Evolutionary conservation across 352 stramenopile species (phyloP), one percentile per base, ranked within the genome.

Genomic region (Elongisporangium prolatum): DNA sequence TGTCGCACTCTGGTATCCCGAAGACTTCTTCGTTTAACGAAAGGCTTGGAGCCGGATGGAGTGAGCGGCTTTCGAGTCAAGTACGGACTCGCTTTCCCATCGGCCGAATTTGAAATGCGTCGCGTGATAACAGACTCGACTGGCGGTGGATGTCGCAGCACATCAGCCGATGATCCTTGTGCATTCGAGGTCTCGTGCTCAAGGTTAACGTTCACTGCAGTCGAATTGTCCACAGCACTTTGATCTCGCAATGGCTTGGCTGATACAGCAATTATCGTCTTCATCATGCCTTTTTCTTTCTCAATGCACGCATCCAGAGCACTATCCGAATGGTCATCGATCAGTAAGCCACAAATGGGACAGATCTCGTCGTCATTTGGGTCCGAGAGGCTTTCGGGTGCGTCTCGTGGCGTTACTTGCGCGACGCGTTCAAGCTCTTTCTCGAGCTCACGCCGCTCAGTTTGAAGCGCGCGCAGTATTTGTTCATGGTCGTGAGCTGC

Each of bases 241-340:
- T n/a, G n/a, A n/a, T n/a, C n/a, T n/a, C n/a, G n/a, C 52, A 18
- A 13, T 20, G 5, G 52, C 8, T 38, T 38, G 28, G 28, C 28
- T 38, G 28, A 9, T 7, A 13, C 28, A 38, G 28, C 28, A 9
- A 38, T 13, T 2, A 14, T 38, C 13, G 4, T 7, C 3, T 59
- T 67, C n/a, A 57, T 55, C 52, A 62, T 60, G 9, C 70, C 51
- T 16, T 67, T 70, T 50, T 89, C 79, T n/a, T 71, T 54, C 21
- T 83, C 79, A 13, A 89, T 87, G 48, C 79, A 89, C 2, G 18
- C 54, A 59, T 89, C 79, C 2, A 89, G 60, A 17, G 84, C 76
- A 3, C 60, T 57, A 57, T 89, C 79, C 8, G 25, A 85, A 53
- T 89, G 79, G 50, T 79, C 59, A 53, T 89, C 79, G 13, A 89